Percentiles rank a stretch among this genome's conserved stretches.
Evolutionary conservation across 257 asterid genomes (phyloP).

Genomic region (Scutellaria galericulata): DNA sequence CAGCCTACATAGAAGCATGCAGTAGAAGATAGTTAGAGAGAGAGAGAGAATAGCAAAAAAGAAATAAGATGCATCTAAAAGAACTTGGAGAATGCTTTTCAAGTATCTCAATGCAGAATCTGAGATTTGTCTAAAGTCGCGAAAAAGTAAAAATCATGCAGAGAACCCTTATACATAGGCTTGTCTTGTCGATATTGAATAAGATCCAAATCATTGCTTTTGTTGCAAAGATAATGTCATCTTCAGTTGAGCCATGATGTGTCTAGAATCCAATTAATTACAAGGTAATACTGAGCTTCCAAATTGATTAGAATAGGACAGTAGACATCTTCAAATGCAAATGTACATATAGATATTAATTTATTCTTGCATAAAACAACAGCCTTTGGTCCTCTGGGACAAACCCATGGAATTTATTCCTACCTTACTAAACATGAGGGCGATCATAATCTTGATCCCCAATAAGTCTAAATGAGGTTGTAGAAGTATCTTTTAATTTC

Average conservation of each 20-base stretch:
- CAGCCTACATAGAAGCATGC: conserved; percentile 67
- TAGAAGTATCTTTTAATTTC: conserved; percentile 8
- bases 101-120: conserved; percentile 27
- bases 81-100: conserved; percentile 1
- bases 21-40: conserved; percentile 18
- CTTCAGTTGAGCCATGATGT: conserved; percentile 14
- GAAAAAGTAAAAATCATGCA: not conserved
- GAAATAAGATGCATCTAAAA: not conserved
- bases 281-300: conserved; percentile 17
- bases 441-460: not conserved
- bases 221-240: conserved; percentile 1
- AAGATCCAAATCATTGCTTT: not conserved
- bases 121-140: not conserved
- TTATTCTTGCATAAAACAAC: not conserved
- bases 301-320: not conserved
- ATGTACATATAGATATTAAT: not conserved
- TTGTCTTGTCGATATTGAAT: not conserved
- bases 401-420: not conserved
- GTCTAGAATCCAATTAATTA: conserved; percentile 11
- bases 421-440: not conserved
- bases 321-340: not conserved
- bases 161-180: conserved; percentile 10
- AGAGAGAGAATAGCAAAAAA: not conserved
- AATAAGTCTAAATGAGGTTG: not conserved
- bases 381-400: conserved; percentile 2